Evolutionary conservation across 345 rosid genomes (phyloP).

Genomic region (Boechera retrofracta): DNA sequence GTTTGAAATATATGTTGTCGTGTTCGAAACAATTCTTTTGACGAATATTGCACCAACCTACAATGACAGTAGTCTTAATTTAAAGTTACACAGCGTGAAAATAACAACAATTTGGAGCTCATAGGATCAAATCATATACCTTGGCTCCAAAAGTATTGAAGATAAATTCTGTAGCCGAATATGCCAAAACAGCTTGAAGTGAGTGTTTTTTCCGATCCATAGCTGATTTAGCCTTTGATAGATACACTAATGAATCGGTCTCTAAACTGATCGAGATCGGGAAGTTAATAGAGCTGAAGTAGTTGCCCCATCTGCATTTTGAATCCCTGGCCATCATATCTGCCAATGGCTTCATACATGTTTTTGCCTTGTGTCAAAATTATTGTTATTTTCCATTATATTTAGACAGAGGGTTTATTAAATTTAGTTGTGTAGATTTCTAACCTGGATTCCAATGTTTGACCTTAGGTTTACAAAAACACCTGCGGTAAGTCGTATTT

Average conservation of each 20-base stretch:
- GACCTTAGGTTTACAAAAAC: slow-evolving; percentile 57
- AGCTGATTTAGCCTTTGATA: slow-evolving; percentile 50
- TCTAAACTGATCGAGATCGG: slow-evolving; percentile 45
- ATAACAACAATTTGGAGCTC: background rate
- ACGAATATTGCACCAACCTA: slow-evolving; percentile 46
- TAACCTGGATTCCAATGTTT: slow-evolving; percentile 55
- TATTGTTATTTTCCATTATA: background rate
- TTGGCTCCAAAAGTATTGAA: slow-evolving; percentile 47
- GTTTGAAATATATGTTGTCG: slow-evolving; percentile 56
- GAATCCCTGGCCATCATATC: slow-evolving; percentile 54
- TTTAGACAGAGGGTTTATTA: background rate
- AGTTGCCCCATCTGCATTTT: slow-evolving; percentile 54
- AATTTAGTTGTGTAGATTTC: background rate
- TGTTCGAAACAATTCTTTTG: slow-evolving; percentile 43
- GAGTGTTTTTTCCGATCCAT: slow-evolving; percentile 58
- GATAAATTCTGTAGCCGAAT: background rate
- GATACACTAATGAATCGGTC: slow-evolving; percentile 53
- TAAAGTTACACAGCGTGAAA: background rate
- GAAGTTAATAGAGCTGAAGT: slow-evolving; percentile 47
- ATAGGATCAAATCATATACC: slow-evolving; percentile 36
- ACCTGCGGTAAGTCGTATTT: slow-evolving; percentile 49
- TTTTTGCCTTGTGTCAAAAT: background rate
- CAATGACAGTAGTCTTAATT: background rate
- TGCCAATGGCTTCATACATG: slow-evolving; percentile 45
- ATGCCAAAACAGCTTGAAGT: slow-evolving; percentile 43